Evolutionary conservation across 75 land plant species (phyloP).

Genomic region (Picea glauca): DNA sequence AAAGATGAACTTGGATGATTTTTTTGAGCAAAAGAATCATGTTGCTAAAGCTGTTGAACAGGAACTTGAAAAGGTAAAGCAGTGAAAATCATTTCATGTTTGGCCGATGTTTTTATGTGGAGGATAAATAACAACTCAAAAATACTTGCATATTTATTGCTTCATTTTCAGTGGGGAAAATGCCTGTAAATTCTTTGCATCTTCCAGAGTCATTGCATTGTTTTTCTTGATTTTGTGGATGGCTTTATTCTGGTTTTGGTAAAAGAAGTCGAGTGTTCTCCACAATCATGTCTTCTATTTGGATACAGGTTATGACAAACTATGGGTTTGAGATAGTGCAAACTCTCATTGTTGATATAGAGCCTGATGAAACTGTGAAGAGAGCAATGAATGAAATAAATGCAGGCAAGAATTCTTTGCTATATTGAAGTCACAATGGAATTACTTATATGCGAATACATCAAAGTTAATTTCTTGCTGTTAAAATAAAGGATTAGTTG

Average conservation of each 20-base stretch:
- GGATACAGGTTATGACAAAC: conserved; percentile 44
- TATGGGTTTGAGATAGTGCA: conserved; percentile 72
- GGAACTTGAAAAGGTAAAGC: conserved; percentile 77
- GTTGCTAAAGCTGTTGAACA: conserved; percentile 79
- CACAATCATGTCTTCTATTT: not conserved
- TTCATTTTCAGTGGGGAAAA: not conserved
- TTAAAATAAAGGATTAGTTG: too few species aligned
- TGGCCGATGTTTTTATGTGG: too few species aligned
- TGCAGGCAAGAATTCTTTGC: conserved; percentile 34
- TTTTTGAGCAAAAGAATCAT: conserved; percentile 85
- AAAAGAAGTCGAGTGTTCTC: too few species aligned
- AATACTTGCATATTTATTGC: not conserved
- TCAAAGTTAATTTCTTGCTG: too few species aligned
- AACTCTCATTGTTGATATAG: conserved; percentile 57
- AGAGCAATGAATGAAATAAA: conserved; percentile 75
- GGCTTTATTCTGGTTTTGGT: not conserved
- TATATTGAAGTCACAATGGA: not conserved
- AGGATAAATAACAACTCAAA: too few species aligned
- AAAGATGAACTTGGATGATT: conserved; percentile 69
- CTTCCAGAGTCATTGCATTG: too few species aligned
- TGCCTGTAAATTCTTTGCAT: not conserved
- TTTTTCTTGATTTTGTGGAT: too few species aligned
- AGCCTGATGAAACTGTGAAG: conserved; percentile 46
- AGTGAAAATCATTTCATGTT: too few species aligned
- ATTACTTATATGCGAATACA: too few species aligned